phyloP scores from a whole-genome alignment of 2,329 filamentous ascomycete species.

The Pseudogymnoascus sp. region DNA sequence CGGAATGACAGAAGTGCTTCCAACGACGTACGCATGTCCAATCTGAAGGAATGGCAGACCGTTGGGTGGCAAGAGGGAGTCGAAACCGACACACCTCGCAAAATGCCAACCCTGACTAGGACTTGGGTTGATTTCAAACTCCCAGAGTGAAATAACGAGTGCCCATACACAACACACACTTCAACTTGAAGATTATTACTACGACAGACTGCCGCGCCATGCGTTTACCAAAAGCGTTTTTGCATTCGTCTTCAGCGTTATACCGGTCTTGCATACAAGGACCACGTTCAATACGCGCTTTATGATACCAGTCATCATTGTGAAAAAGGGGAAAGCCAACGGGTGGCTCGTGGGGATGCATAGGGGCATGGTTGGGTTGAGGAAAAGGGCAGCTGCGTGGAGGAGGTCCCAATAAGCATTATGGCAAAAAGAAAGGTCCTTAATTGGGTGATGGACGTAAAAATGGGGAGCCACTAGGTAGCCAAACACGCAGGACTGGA shows the following conservation, averaged over 20 bases:
- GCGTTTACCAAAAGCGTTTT: slow-evolving; percentile 4
- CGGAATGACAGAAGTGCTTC: slow-evolving; percentile 19
- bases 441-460: neutral
- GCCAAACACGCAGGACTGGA: neutral
- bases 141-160: slow-evolving; percentile 6
- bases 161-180: neutral
- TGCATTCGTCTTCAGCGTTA: slow-evolving; percentile 8
- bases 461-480: slow-evolving; percentile 5
- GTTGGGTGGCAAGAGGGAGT: slow-evolving; percentile 30
- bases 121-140: slow-evolving; percentile 24
- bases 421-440: neutral
- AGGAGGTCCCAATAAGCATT: neutral
- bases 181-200: slow-evolving; percentile 3
- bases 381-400: neutral
- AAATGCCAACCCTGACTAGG: slow-evolving; percentile 17
- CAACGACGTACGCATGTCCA: slow-evolving; percentile 23
- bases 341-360: neutral
- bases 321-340: neutral
- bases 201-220: slow-evolving; percentile 1
- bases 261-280: neutral
- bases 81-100: slow-evolving; percentile 14
- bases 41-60: slow-evolving; percentile 25
- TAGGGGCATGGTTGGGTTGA: neutral
- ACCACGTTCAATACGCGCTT: slow-evolving; percentile 3
- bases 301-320: slow-evolving; percentile 4